Conservation (phyloP, 2,329 filamentous ascomycete genomes). For the Xylariaceae sp. region DNA sequence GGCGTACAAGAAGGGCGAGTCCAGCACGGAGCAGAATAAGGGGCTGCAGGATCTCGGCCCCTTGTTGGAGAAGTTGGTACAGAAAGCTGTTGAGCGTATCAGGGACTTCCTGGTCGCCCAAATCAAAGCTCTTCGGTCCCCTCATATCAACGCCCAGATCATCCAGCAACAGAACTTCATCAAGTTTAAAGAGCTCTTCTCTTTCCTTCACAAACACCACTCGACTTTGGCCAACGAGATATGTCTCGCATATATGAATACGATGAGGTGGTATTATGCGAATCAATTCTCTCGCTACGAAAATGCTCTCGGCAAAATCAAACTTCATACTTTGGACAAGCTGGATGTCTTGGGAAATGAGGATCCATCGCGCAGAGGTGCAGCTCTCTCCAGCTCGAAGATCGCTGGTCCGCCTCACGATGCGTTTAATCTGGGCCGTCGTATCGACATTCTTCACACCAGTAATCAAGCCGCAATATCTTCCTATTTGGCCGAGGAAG, state of each 20-base stretch:
- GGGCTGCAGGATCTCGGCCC: conserved; percentile 80
- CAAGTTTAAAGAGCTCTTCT: conserved; percentile 80
- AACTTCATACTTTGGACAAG: conserved; percentile 75
- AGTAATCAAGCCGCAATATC: conserved; percentile 71
- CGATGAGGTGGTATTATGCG: conserved; percentile 97
- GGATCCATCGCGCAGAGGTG: conserved; percentile 60
- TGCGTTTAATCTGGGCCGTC: conserved; percentile 80
- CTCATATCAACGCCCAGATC: conserved; percentile 94
- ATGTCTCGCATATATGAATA: conserved; percentile 89
- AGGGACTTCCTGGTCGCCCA: conserved; percentile 91
- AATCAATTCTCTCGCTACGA: conserved; percentile 88
- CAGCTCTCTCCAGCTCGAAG: conserved; percentile 49
- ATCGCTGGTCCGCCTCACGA: conserved; percentile 64
- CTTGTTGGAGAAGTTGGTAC: conserved; percentile 74
- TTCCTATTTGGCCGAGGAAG: conserved; percentile 87
- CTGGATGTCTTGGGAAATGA: conserved; percentile 80
- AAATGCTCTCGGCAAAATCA: conserved; percentile 76
- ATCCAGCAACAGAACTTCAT: conserved; percentile 92
- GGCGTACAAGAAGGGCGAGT: conserved; percentile 62
- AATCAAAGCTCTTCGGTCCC: conserved; percentile 88
- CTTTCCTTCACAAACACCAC: conserved; percentile 79
- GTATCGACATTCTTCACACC: conserved; percentile 74
- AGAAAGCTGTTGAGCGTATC: conserved; percentile 90
- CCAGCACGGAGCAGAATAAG: conserved; percentile 60
- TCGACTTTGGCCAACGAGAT: conserved; percentile 83